phyloP scores from a whole-genome alignment of 1,139 yeast species.

The Pichia sp. region DNA sequence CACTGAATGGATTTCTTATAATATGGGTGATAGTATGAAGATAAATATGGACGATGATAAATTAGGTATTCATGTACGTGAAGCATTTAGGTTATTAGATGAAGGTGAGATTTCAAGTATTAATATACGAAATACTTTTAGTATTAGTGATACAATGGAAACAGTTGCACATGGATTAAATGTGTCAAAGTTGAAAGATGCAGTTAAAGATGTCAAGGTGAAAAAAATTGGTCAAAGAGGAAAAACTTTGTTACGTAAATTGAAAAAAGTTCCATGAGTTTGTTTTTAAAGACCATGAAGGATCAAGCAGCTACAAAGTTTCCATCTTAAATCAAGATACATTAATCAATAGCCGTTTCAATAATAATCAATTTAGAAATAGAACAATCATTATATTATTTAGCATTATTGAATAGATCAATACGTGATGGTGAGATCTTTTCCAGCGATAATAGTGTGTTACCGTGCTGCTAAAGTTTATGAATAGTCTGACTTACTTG shows the following conservation, averaged over 20 bases:
- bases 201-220: slow-evolving; percentile 7
- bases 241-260: slow-evolving; percentile 6
- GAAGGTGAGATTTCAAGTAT: slow-evolving; percentile 5
- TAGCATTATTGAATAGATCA: no score
- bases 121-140: not conserved
- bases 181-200: slow-evolving; percentile 3
- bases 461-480: no score
- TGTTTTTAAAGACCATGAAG: no score
- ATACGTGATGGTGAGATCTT: no score
- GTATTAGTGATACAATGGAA: slow-evolving; percentile 12
- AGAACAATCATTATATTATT: no score
- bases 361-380: no score
- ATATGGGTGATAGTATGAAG: slow-evolving; percentile 11
- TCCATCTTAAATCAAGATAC: no score
- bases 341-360: no score
- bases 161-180: slow-evolving; percentile 10
- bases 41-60: slow-evolving; percentile 11
- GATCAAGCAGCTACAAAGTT: no score
- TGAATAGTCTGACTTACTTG: no score
- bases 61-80: slow-evolving; percentile 9
- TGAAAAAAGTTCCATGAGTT: slow-evolving; percentile 6
- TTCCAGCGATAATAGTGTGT: no score
- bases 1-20: slow-evolving; percentile 10
- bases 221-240: slow-evolving; percentile 11
- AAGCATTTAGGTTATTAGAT: slow-evolving; percentile 7